Conservation (phyloP, 371 early-diverging fungal genomes). For the Mucor saturninus region DNA sequence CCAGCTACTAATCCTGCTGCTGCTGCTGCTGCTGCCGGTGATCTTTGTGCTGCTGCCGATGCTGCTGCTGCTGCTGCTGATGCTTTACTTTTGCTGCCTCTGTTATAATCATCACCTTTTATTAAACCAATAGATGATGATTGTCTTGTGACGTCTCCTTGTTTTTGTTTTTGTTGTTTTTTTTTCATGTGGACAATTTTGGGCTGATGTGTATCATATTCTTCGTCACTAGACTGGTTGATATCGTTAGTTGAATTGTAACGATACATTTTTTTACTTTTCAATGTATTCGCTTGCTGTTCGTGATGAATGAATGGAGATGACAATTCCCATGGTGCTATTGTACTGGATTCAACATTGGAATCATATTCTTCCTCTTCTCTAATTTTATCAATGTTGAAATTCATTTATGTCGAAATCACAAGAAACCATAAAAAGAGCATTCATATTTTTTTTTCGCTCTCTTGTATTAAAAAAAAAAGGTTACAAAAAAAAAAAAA, state of each 20-base stretch:
- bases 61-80: background rate
- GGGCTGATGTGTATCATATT: slow-evolving; percentile 3
- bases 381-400: slow-evolving; percentile 1
- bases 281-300: background rate
- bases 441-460: background rate
- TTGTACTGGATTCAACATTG: background rate
- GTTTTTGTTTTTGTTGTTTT: background rate
- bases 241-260: slow-evolving; percentile 1
- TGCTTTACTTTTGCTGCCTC: background rate
- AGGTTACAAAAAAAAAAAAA: slow-evolving; percentile 3
- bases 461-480: background rate
- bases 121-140: background rate
- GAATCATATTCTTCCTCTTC: background rate
- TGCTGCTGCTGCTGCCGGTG: background rate
- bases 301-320: background rate
- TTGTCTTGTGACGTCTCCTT: slow-evolving; percentile 1
- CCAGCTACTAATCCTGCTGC: slow-evolving; percentile 1
- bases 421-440: background rate
- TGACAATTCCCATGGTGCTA: background rate
- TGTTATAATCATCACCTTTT: background rate
- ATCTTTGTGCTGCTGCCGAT: background rate
- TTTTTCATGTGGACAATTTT: background rate
- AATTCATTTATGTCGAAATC: background rate
- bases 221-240: background rate
- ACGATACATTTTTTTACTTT: background rate